Percentiles rank a stretch among this genome's conserved stretches.
Conservation (phyloP, 192 early-diverging fungal species). For the Anaeromyces robustus region DNA sequence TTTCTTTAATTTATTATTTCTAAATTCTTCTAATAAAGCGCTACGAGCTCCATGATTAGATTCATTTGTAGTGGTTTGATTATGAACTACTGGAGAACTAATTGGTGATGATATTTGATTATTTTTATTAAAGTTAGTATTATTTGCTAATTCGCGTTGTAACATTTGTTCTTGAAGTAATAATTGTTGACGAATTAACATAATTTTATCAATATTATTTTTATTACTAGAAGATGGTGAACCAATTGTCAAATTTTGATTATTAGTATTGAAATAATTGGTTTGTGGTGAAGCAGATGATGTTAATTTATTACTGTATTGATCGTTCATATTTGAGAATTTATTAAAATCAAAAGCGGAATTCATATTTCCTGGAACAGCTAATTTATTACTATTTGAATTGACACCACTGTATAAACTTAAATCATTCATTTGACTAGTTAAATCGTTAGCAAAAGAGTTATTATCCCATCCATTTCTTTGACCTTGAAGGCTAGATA, state of each 20-base stretch:
- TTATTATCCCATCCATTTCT: background rate
- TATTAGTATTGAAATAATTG: background rate
- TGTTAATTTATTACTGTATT: background rate
- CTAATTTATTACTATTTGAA: background rate
- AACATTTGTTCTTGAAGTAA: constrained; percentile 14
- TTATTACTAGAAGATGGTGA: background rate
- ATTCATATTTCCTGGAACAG: background rate
- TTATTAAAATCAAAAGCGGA: background rate
- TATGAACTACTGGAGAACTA: background rate
- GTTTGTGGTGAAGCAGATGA: background rate
- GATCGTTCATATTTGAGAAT: no score
- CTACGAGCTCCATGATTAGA: constrained; percentile 1
- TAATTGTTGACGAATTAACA: background rate
- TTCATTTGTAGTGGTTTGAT: background rate
- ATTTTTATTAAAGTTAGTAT: background rate
- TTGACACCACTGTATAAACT: background rate
- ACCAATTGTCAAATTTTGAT: background rate
- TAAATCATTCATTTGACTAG: background rate
- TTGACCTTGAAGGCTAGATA: background rate
- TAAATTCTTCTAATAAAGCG: constrained; percentile 70
- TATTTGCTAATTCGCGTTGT: constrained; percentile 8
- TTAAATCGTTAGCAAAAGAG: background rate
- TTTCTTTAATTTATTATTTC: constrained; percentile 93
- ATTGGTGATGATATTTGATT: background rate
- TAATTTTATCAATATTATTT: background rate